Base-by-base conservation (phyloP, 1,139 yeast species). In the Eremothecium cymbalariae region DNA sequence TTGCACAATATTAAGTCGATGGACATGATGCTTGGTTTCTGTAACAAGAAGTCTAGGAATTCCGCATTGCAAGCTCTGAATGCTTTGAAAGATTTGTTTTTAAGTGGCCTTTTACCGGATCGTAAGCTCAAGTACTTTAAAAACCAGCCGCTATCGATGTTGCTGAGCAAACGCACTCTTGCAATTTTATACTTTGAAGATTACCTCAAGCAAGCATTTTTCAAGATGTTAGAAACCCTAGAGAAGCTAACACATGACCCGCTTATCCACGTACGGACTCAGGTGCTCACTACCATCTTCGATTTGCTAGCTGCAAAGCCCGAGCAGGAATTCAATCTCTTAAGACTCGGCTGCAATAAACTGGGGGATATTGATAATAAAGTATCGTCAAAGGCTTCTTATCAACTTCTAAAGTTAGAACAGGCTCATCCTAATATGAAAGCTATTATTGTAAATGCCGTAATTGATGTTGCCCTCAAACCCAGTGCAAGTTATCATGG, bases 361-460 rank as follows among this genome's bases (percentile, higher is more conserved):
- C 68, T 90, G 32, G 98, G 98, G 62, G 99, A 90, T 55, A 70
- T 72, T 32, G 96, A 90, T 47, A 81, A 83, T 45, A 86, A 85
- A 56, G 95, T 90, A 8, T 75, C 95, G 1, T 82, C 97, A 2
- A 82, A 85, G 54, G 76, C 95, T 1, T 86, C 96, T 2, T 84
- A 76, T 57, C 77, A 80, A 47, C 65, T 90, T 32, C 68, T 88
- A 43, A 80, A 82, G 49, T 64, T 88, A 33, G 84, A 88, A 57
- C 94, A 85, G 57, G 82, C 78, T 3, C 99, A 90, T 59, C 99
- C 99, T 14, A 94, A 94, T 33, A 90, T 90, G 98, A 88, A 86
- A 57, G 65, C 73, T 34, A 73, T 90, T 41, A 67, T 93, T 28
- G 72, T 80, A 29, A 85, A 84, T 45, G 68, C 93, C 2, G 80